These are phyloP conservation scores for Mantamonas sphyraenae DNA, from an alignment of 78 protist genomes.

Conservation along the genomic window DNA sequence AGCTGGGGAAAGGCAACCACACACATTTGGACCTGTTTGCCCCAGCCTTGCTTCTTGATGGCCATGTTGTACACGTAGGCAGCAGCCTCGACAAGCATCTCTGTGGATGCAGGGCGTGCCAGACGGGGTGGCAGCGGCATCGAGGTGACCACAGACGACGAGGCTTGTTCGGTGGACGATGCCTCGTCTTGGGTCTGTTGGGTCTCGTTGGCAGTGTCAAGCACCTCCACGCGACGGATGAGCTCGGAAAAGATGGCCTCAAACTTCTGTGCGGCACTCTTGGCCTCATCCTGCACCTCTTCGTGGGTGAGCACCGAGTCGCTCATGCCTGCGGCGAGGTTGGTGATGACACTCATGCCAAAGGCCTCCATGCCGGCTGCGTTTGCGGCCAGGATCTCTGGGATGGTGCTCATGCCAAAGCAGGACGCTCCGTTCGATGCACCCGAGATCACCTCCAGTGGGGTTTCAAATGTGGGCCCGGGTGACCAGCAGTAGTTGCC, in stretches of 20 bases:
- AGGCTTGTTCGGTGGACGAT: no score
- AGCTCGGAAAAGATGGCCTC: neutral
- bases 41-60: no score
- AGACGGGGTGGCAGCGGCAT: no score
- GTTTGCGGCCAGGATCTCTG: constrained; percentile 40
- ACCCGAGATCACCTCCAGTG: constrained; percentile 12
- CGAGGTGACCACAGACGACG: no score
- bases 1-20: no score
- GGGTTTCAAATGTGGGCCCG: constrained; percentile 47
- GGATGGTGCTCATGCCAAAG: constrained; percentile 48
- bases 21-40: no score
- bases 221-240: constrained; percentile 3
- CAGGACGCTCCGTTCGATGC: constrained; percentile 10
- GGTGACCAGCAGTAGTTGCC: constrained; percentile 8
- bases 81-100: no score
- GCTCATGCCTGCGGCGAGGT: constrained; percentile 38
- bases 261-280: constrained; percentile 2
- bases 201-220: neutral
- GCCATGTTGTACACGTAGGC: no score
- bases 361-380: constrained; percentile 34
- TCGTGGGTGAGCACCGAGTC: constrained; percentile 16
- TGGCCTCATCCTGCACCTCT: constrained; percentile 23
- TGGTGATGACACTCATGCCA: constrained; percentile 31
- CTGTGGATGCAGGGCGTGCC: no score
- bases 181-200: no score